Evolutionary conservation across 441 rosid species (phyloP).

Genomic region (Gossypium gossypioides): DNA sequence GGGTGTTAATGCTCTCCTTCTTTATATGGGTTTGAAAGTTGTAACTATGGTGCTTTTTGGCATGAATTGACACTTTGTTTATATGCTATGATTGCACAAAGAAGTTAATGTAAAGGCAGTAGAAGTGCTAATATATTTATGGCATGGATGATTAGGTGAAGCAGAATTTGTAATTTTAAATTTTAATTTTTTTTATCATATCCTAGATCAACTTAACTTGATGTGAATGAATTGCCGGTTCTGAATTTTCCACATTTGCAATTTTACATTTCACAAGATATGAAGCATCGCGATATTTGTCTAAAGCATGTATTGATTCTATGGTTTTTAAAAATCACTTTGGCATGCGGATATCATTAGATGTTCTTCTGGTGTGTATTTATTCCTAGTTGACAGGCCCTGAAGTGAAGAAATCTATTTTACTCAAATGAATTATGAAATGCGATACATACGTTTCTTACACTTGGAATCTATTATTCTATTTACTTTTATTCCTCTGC

Average conservation of each 20-base stretch:
- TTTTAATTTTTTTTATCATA: not conserved
- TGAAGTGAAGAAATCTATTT: conserved; percentile 1
- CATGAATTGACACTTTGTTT: not conserved
- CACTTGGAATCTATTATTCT: not conserved
- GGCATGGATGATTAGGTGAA: not conserved
- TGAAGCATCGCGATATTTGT: not conserved
- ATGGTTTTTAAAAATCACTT: not conserved
- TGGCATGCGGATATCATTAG: not conserved
- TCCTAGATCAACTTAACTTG: not conserved
- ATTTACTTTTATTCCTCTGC: not conserved
- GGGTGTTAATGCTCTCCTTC: not conserved
- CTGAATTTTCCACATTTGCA: not conserved
- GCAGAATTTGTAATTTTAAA: not conserved
- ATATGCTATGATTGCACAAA: not conserved
- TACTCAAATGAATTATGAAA: not conserved
- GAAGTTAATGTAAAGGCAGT: not conserved
- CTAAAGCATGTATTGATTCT: not conserved
- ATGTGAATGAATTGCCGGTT: not conserved
- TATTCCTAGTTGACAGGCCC: not conserved
- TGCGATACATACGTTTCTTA: not conserved
- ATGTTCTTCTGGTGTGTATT: not conserved
- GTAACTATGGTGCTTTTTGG: not conserved
- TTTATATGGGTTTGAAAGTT: not conserved
- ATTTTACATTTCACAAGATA: not conserved
- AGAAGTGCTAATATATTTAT: not conserved